Percentiles rank a stretch among this genome's conserved stretches.
phyloP scores from a whole-genome alignment of 345 rosid genomes.

The Eucalyptus tenuipes region DNA sequence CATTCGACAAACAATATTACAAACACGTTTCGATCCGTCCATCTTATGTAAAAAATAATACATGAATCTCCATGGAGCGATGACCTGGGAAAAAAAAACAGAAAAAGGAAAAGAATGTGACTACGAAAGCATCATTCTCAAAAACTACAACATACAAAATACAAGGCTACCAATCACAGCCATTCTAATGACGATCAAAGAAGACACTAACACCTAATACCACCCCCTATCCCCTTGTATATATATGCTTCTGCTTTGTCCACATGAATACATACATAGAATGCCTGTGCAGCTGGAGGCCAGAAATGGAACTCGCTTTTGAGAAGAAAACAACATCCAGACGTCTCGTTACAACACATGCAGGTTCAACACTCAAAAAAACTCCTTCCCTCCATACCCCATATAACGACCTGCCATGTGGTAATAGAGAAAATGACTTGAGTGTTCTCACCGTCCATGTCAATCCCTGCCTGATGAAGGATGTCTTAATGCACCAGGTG shows the following conservation, averaged over 20 bases:
- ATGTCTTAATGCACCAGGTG: slow-evolving; percentile 63
- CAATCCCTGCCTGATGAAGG: slow-evolving; percentile 22
- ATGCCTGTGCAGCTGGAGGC: not conserved
- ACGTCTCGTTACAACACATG: not conserved
- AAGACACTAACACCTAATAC: not conserved
- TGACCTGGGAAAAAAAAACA: not conserved
- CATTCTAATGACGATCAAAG: not conserved
- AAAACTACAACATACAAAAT: not conserved
- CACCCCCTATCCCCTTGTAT: not conserved
- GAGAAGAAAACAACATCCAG: not conserved
- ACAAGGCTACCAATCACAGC: not conserved
- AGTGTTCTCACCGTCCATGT: not conserved
- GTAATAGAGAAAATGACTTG: not conserved
- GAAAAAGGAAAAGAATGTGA: not conserved
- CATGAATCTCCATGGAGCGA: not conserved
- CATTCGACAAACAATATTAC: not conserved
- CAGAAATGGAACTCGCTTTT: not conserved
- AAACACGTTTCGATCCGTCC: not conserved
- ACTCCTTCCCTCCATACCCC: not conserved
- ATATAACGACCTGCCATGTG: not conserved
- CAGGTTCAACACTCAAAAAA: not conserved
- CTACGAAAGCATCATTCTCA: not conserved
- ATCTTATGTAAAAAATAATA: not conserved
- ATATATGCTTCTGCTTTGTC: not conserved
- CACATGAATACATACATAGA: not conserved